Base-by-base conservation (phyloP, 78 protist genomes). In the Ministeria vibrans region DNA sequence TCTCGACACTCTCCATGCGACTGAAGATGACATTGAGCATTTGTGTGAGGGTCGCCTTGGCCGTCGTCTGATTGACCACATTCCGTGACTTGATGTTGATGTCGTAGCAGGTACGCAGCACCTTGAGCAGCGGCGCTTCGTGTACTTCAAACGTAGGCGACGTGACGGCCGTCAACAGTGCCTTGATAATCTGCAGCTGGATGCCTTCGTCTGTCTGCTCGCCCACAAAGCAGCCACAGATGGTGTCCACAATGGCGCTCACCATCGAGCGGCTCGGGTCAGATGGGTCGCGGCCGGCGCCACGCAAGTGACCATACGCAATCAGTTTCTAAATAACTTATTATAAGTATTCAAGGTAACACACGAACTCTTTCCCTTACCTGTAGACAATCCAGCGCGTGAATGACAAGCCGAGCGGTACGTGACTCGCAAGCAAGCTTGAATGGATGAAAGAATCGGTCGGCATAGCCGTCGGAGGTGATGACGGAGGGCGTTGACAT, bases 151-250 rank as follows among this genome's bases (percentile, higher is more conserved):
- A 75, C 0, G 38, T 18, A 11, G 66, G 0, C 18, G 90, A 78
- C 2, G 88, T 77, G 43, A 88, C 92, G 0, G 92, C 86, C 0
- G 89, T 81, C 28, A 83, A 69, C 30, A 84, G 75, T 27, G 36
- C 87, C 83, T 88, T 83, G 55, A 88, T 49, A 43, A 85, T 80
- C 77, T 80, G 86, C 61, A 88, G 82, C 75, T 83, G 79, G 44
- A 80, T 86, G 27, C 5, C 45, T 42, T 88, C 84, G 36, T 83
- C 82, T 27, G 83, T 68, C 27, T 27, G 2, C 28, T 83, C 80
- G 51, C 64, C 64, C 66, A 51, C 34, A 38, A 46, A 78, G 84
- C 85, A 76, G 36, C 18, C 49, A 53, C 87, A 84, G 34, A 88
- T 59, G 2, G 73, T 41, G 11, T 69, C 78, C 38, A 82, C n/a